Evolutionary conservation across 139 green algal genomes (phyloP).

Genomic region (Chlorella vulgaris): DNA sequence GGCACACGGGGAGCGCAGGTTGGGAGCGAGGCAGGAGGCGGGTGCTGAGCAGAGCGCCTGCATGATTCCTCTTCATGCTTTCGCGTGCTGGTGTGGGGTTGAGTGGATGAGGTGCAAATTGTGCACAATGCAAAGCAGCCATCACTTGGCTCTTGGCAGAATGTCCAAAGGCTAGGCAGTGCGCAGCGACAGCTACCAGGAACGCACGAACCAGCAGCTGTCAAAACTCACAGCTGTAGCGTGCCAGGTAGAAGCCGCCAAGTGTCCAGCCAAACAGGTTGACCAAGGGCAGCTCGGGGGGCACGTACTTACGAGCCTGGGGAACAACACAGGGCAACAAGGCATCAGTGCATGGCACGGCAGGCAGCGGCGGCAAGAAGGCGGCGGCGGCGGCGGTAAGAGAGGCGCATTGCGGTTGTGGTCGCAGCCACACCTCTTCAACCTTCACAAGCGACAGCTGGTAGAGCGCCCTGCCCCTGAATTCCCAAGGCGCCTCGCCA

Average conservation of each 20-base stretch:
- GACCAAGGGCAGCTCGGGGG: constrained; percentile 81
- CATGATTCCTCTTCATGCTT: no score
- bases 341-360: not conserved
- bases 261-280: constrained; percentile 90
- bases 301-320: constrained; percentile 85
- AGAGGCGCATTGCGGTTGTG: no score
- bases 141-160: no score
- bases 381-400: no score
- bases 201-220: no score
- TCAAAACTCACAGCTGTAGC: constrained; percentile 91
- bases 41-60: no score
- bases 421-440: constrained; percentile 59
- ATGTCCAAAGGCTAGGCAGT: no score
- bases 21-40: no score
- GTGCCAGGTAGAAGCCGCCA: constrained; percentile 92
- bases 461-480: constrained; percentile 84
- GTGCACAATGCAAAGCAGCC: not conserved
- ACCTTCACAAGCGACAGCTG: constrained; percentile 87
- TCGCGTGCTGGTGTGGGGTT: no score
- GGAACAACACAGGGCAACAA: not conserved
- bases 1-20: not conserved
- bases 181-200: no score
- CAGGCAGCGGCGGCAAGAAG: no score
- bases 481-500: constrained; percentile 71
- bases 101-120: no score